A percentile compares a stretch with the other conserved stretches of the same genome.
Evolutionary conservation across 2,329 filamentous ascomycete species (phyloP).

Genomic region (Colletotrichum lini): DNA sequence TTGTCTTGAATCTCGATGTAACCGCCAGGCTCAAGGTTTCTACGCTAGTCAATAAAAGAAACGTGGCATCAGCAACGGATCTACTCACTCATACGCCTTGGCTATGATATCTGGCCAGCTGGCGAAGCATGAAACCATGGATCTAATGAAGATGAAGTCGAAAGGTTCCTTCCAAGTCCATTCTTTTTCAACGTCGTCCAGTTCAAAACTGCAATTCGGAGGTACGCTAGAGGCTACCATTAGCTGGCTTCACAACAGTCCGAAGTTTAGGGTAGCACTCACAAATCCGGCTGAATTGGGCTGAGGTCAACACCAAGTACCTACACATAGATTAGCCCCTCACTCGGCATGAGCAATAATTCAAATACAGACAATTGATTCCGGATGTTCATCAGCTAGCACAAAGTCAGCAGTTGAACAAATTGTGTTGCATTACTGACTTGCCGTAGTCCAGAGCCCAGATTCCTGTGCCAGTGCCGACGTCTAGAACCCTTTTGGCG

Average conservation of each 20-base stretch:
- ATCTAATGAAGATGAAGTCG: conserved; percentile 53
- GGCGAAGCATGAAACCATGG: conserved; percentile 48
- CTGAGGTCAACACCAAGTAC: conserved; percentile 51
- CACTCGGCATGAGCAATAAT: too few species aligned
- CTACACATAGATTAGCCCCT: conserved; percentile 14
- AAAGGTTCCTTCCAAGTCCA: conserved; percentile 52
- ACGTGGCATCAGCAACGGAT: conserved; percentile 42
- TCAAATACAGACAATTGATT: conserved; percentile 20
- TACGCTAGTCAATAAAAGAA: neutral
- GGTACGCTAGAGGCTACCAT: conserved; percentile 50
- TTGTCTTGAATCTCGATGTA: conserved; percentile 52
- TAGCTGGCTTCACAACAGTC: conserved; percentile 1
- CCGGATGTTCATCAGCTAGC: conserved; percentile 49
- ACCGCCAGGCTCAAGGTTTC: conserved; percentile 51
- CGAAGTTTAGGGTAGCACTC: conserved; percentile 36
- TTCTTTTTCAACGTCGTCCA: conserved; percentile 53
- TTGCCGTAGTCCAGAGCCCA: conserved; percentile 48
- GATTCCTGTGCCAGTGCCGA: conserved; percentile 46
- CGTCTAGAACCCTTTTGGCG: conserved; percentile 44
- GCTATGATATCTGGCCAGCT: conserved; percentile 46
- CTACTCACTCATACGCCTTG: conserved; percentile 45
- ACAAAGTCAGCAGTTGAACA: conserved; percentile 30
- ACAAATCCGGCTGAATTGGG: conserved; percentile 53
- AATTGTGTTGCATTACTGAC: neutral
- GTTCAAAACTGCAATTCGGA: conserved; percentile 60